Conservation (phyloP, 208 protist genomes). For the Acanthamoeba lenticulata region DNA sequence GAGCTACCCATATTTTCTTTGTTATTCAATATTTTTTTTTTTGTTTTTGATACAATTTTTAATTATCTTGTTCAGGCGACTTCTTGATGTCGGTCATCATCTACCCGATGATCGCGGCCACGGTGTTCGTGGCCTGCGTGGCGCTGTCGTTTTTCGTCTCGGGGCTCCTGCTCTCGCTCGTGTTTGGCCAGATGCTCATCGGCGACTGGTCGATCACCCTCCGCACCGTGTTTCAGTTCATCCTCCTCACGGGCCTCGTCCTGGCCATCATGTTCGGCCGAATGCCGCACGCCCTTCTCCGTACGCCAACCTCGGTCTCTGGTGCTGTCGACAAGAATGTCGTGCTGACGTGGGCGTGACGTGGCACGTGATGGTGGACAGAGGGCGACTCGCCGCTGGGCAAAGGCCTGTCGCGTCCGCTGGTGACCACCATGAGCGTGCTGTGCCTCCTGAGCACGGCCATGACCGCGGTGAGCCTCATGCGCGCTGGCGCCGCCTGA, state of each 20-base stretch:
- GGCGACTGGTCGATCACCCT: neutral
- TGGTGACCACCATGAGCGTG: neutral
- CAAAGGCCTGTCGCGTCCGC: neutral
- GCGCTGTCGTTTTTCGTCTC: neutral
- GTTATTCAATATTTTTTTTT: too few species aligned
- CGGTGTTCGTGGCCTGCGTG: slow-evolving; percentile 1
- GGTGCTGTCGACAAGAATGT: neutral
- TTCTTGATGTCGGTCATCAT: neutral
- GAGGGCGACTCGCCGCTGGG: neutral
- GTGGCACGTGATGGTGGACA: neutral
- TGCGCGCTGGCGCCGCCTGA: neutral
- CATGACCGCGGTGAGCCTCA: neutral
- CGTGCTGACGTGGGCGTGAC: neutral
- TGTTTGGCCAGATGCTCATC: neutral
- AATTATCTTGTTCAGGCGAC: neutral
- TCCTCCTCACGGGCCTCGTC: neutral
- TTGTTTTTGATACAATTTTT: too few species aligned
- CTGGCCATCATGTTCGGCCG: neutral
- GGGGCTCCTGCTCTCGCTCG: neutral
- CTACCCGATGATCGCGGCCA: neutral
- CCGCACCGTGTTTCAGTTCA: neutral
- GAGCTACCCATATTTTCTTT: too few species aligned
- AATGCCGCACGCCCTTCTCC: neutral
- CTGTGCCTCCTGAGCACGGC: neutral
- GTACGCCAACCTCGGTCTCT: neutral